A percentile compares a stretch with the other conserved stretches of the same genome.
Evolutionary conservation across 164 flowering plant genomes (phyloP).

Genomic region (Taxillus chinensis): DNA sequence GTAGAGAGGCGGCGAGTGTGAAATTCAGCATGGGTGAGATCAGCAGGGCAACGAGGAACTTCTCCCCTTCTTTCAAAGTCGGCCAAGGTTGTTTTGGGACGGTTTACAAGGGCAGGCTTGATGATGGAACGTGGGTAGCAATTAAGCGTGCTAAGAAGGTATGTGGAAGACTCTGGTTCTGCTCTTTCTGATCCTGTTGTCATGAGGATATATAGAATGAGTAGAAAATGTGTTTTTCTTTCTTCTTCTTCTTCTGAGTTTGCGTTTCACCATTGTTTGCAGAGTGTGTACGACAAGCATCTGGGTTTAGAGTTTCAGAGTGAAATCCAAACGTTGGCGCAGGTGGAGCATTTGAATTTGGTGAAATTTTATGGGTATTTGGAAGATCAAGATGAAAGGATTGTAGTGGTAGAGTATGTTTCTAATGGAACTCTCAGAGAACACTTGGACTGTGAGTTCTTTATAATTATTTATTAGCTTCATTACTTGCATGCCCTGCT

Average conservation of each 20-base stretch:
- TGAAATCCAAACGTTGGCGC: slow-evolving; percentile 60
- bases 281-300: slow-evolving; percentile 62
- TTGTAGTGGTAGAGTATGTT: slow-evolving; percentile 81
- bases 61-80: slow-evolving; percentile 63
- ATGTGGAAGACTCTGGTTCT: not conserved
- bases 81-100: slow-evolving; percentile 97
- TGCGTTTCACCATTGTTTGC: slow-evolving; percentile 18
- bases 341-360: slow-evolving; percentile 76
- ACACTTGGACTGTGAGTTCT: slow-evolving; percentile 79
- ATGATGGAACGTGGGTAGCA: slow-evolving; percentile 70
- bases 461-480: not conserved
- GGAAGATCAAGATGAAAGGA: slow-evolving; percentile 68
- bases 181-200: not conserved
- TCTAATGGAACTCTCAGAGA: slow-evolving; percentile 91
- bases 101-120: slow-evolving; percentile 68
- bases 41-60: slow-evolving; percentile 59
- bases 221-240: not conserved
- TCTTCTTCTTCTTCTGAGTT: no score
- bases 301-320: slow-evolving; percentile 62
- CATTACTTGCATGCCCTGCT: no score
- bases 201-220: not conserved
- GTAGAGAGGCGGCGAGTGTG: slow-evolving; percentile 31
- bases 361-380: slow-evolving; percentile 67
- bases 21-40: slow-evolving; percentile 63
- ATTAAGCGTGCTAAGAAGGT: slow-evolving; percentile 95